phyloP scores from a whole-genome alignment of 352 stramenopile species.

The Globisporangium nunn region DNA sequence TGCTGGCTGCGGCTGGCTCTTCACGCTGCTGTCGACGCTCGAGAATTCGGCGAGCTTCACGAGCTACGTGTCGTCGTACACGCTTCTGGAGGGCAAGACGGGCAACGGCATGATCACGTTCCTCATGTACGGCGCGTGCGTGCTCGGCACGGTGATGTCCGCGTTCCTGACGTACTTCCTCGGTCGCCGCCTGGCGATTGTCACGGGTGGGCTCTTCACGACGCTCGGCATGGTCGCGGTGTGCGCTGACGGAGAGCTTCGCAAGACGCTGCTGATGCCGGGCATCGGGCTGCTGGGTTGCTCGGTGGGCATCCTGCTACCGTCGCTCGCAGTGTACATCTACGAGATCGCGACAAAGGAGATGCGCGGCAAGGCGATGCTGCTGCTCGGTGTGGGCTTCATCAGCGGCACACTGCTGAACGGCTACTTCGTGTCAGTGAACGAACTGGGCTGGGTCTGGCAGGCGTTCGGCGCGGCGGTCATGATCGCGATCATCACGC shows the following conservation, averaged over 20 bases:
- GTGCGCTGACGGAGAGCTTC: conserved; percentile 24
- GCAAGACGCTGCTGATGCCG: too few species aligned
- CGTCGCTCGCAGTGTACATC: conserved; percentile 66
- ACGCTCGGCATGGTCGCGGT: conserved; percentile 58
- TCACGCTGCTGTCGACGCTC: conserved; percentile 54
- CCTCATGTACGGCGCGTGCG: conserved; percentile 39
- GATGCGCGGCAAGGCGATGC: conserved; percentile 62
- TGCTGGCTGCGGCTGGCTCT: conserved; percentile 57
- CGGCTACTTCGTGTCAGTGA: conserved; percentile 45
- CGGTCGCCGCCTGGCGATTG: conserved; percentile 52
- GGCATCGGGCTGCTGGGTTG: conserved; percentile 53
- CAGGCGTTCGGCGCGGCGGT: conserved; percentile 57
- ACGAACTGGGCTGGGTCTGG: conserved; percentile 72
- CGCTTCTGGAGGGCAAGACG: conserved; percentile 42
- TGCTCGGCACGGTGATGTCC: conserved; percentile 47
- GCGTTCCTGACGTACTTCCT: conserved; percentile 52
- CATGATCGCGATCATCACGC: conserved; percentile 61
- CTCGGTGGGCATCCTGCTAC: conserved; percentile 58
- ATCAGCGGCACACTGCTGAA: conserved; percentile 49
- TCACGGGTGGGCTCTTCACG: too few species aligned
- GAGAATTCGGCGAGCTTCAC: conserved; percentile 58
- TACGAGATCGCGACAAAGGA: conserved; percentile 78
- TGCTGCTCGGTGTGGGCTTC: conserved; percentile 59
- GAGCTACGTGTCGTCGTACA: conserved; percentile 59
- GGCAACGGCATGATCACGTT: conserved; percentile 55